Base-by-base conservation (phyloP, 805 yeast genomes). In the Pichia nakasei region DNA sequence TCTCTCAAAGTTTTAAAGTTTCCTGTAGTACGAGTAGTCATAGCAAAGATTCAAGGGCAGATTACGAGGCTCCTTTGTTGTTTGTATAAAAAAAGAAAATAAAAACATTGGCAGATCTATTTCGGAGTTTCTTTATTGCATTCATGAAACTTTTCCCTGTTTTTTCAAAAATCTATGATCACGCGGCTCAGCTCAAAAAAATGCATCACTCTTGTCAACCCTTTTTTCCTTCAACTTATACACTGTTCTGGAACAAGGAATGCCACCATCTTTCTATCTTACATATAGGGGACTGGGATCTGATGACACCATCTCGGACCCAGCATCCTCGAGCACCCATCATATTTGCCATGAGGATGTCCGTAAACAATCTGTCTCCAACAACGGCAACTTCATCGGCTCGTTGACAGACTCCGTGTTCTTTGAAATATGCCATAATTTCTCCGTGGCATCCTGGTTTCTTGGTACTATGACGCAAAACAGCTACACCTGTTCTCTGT, bases 361-460 rank as follows among this genome's bases (percentile, higher is more conserved):
- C 98, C 0, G 98, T 93, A 63, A 88, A 79, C 22, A 93, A 69
- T 33, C 98, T 66, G 54, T 93, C 98, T 0, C 98, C 98, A 11
- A 93, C 76, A 6, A 93, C 80, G 0, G 86, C 91, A 15, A 93
- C 79, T 50, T 88, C 83, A 15, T 69, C 58, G 0, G 89, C 77
- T 4, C 59, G 46, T 11, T 60, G 56, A 3, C 70, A 63, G 49
- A 76, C 54, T 38, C 69, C 75, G n/a, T 74, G 68, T 5, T 64
- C 45, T 9, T 62, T 56, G 52, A 87, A 81, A 52, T 81, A 76
- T 0, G 70, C 69, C 63, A 78, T 57, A 12, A 91, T 78, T 52
- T 86, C 95, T 1, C 61, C 59, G 51, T 75, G 75, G 49, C 94
- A 85, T 1, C 94, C 94, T 0, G 95, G 95, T 51, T 85, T 85